Conservation (phyloP, 768 basidiomycete species). For the Neoboletus subvelutipes region DNA sequence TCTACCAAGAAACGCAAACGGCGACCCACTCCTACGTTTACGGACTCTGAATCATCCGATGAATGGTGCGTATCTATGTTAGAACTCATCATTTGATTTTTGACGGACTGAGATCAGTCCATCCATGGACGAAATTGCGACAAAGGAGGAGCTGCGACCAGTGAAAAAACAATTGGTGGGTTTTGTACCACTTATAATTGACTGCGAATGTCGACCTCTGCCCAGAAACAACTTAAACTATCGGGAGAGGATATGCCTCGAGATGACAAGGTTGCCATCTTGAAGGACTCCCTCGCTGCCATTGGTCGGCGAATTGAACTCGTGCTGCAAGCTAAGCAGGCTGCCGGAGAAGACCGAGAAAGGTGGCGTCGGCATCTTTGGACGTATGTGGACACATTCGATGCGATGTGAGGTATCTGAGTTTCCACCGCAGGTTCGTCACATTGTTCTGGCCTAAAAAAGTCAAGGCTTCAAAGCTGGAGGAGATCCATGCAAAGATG, state of each 20-base stretch:
- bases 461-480: slow-evolving; percentile 88
- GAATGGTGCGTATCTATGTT: slow-evolving; percentile 66
- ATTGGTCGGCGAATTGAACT: slow-evolving; percentile 91
- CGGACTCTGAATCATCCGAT: slow-evolving; percentile 90
- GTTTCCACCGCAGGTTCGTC: slow-evolving; percentile 66
- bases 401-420: slow-evolving; percentile 10
- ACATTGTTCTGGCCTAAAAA: slow-evolving; percentile 98
- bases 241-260: slow-evolving; percentile 91
- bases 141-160: slow-evolving; percentile 93
- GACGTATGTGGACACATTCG: slow-evolving; percentile 64
- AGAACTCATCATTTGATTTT: slow-evolving; percentile 1
- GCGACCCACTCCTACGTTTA: slow-evolving; percentile 94
- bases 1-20: slow-evolving; percentile 77
- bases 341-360: slow-evolving; percentile 77
- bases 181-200: slow-evolving; percentile 5
- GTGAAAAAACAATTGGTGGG: slow-evolving; percentile 94
- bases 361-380: slow-evolving; percentile 94
- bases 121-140: slow-evolving; percentile 91
- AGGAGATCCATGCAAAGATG: slow-evolving; percentile 96
- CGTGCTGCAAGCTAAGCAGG: slow-evolving; percentile 73
- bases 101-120: slow-evolving; percentile 48
- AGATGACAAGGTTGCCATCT: slow-evolving; percentile 92
- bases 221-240: slow-evolving; percentile 90
- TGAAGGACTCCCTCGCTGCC: slow-evolving; percentile 92
- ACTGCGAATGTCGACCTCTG: slow-evolving; percentile 3